Conservation (phyloP, 1,284 basidiomycete genomes). For the Pseudozyma pruni region DNA sequence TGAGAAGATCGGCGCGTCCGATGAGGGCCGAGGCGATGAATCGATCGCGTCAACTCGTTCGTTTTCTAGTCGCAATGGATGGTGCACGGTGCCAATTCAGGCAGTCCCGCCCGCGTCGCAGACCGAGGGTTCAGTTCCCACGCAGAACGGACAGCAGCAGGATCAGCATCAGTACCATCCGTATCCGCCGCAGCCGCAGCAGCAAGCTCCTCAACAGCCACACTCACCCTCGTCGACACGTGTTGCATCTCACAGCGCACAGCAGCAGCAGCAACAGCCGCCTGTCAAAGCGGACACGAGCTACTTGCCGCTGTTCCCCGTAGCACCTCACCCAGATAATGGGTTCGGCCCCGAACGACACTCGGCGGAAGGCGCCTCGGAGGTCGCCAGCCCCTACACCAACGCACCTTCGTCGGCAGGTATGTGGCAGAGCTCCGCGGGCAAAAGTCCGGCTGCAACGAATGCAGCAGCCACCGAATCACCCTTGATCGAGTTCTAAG, state of each 20-base stretch:
- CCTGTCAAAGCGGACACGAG: constrained; percentile 25
- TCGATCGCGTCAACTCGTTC: constrained; percentile 19
- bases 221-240: constrained; percentile 6
- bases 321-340: constrained; percentile 49
- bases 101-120: constrained; percentile 23
- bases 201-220: constrained; percentile 1
- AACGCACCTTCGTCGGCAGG: constrained; percentile 47
- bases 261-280: constrained; percentile 8
- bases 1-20: background rate
- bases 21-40: constrained; percentile 18
- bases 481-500: constrained; percentile 50
- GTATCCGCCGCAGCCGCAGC: constrained; percentile 3
- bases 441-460: constrained; percentile 17
- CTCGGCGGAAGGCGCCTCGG: constrained; percentile 24
- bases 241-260: background rate
- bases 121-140: background rate
- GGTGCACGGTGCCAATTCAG: constrained; percentile 25
- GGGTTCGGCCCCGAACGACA: constrained; percentile 19
- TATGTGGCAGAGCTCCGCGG: constrained; percentile 48
- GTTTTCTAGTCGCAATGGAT: constrained; percentile 28
- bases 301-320: constrained; percentile 44
- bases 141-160: constrained; percentile 1
- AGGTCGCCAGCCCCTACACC: constrained; percentile 27
- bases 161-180: constrained; percentile 1
- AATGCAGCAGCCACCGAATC: constrained; percentile 25